Base-by-base conservation (phyloP, 2,329 filamentous ascomycete species). In the Neofusicoccum parvum region DNA sequence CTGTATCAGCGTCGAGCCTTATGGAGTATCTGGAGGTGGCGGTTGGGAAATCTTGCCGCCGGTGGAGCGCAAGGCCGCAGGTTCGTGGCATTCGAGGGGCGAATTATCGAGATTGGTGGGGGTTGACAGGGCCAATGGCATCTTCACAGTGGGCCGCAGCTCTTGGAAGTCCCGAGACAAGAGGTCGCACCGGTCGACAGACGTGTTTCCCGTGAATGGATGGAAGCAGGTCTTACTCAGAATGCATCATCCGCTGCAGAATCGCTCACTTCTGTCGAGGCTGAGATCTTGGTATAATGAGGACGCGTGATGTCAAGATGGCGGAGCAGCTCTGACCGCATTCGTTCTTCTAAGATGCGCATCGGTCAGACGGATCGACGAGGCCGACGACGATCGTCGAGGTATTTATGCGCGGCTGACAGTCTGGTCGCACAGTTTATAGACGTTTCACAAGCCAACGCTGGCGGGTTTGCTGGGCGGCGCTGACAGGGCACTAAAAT, bases 141-240 rank as follows among this genome's bases (percentile, higher is more conserved):
- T 32, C 27, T 17, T 37, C 15, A 12, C 14, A n/a, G 23, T 6
- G 2, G 11, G 6, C 53, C n/a, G n/a, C 41, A 46, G 56, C 27
- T 48, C 43, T 23, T 23, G 32, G 56, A 15, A 20, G n/a, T 11
- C 32, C 27, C 56, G 43, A 60, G 56, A 60, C 43, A 14, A n/a
- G 12, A 43, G 20, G 41, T 36, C n/a, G 27, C 54, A 34, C 56
- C 9, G 32, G 43, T 5, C 27, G 27, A 20, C 17, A 17, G 56
- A 23, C 43, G 27, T 48, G 41, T 20, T 12, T 36, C 7, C 10
- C 23, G 23, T 36, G 32, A 36, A 46, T 5, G 17, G 39, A 17
- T 41, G 46, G 27, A 23, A 20, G 41, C 41, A 17, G 32, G 56
- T 60, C 56, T 60, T 60, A 60, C 27, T 60, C 56, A 60, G 56